Base-by-base conservation (phyloP, 257 asterid genomes). In the Thymus quinquecostatus region DNA sequence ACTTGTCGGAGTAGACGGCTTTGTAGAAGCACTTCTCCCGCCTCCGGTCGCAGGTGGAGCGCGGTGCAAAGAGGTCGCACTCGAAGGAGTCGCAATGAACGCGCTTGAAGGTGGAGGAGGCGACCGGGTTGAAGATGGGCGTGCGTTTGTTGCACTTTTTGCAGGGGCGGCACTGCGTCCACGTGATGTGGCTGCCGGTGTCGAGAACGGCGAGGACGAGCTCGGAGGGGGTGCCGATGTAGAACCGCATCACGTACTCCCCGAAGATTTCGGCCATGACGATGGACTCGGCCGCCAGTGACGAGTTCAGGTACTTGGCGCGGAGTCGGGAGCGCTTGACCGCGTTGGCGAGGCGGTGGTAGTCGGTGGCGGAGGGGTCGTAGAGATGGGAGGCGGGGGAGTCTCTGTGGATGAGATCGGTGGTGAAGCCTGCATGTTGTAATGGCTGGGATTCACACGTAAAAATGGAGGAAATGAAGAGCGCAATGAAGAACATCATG, bases 111-210 rank as follows among this genome's bases (percentile, higher is more conserved):
- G 97, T 81, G 3, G 84, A 76, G 3, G 97, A 91, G 0, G n/a
- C 27, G 0, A 2, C 3, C 0, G 92, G 90, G 1, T 70, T 75
- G 51, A 88, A 91, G 2, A 77, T 7, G 1, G 89, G 88, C 2
- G 64, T 83, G 78, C 96, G 86, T 0, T 12, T 1, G 34, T 7
- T 27, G 60, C 60, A 54, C 9, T 27, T 54, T 5, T 27, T 21
- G 27, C 97, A 89, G 6, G 93, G 96, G 13, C 29, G 48, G 81
- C 96, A 91, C 14, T 89, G 93, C 0, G 82, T 80, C 96, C 96
- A 87, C 0, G 81, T 82, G 10, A 86, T 77, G 28, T 82, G 86
- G 36, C 93, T 87, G 4, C 88, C 95, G 0, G 90, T 92, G 56
- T 87, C 95, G 0, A 88, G 84, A 4, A 91, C 95, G 28, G 29